These are phyloP conservation scores for Trichoderma afroharzianum DNA, from an alignment of 2,329 filamentous ascomycete species.

Conservation along the genomic window DNA sequence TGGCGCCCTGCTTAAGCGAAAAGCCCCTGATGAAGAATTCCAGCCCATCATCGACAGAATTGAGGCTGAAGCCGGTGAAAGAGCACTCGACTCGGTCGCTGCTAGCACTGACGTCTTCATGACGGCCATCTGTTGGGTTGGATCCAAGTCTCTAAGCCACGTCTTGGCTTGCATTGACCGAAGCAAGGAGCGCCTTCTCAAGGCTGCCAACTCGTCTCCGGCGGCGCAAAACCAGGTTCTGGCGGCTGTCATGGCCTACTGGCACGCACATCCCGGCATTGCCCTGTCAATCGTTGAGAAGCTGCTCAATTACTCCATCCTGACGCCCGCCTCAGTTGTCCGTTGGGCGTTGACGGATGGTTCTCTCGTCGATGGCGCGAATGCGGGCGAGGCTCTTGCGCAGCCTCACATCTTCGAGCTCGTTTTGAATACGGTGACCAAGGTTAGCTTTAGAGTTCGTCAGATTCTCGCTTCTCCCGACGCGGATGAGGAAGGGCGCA, in stretches of 20 bases:
- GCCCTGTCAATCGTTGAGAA: conserved; percentile 94
- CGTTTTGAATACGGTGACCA: conserved; percentile 80
- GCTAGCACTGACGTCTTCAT: conserved; percentile 92
- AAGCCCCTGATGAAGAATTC: conserved; percentile 83
- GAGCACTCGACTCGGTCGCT: conserved; percentile 72
- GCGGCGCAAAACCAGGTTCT: conserved; percentile 84
- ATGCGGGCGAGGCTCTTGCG: conserved; percentile 64
- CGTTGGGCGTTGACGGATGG: conserved; percentile 78
- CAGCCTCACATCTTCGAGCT: conserved; percentile 83
- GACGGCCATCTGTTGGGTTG: conserved; percentile 88
- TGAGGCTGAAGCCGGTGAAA: conserved; percentile 69
- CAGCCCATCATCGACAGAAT: conserved; percentile 76
- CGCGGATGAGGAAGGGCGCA: conserved; percentile 62
- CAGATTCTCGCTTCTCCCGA: conserved; percentile 67
- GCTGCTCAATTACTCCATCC: conserved; percentile 92
- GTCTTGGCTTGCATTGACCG: conserved; percentile 94
- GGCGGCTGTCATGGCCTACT: conserved; percentile 85
- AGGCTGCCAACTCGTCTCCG: conserved; percentile 71
- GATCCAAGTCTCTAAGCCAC: conserved; percentile 93
- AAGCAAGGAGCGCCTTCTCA: conserved; percentile 81
- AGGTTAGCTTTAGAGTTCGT: conserved; percentile 81
- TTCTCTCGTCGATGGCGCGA: conserved; percentile 45
- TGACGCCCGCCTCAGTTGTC: conserved; percentile 79
- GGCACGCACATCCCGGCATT: conserved; percentile 86
- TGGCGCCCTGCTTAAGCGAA: conserved; percentile 73